Percentiles rank a stretch among this genome's conserved stretches.
phyloP scores from a whole-genome alignment of 768 basidiomycete genomes.

The Lyophyllum atratum region DNA sequence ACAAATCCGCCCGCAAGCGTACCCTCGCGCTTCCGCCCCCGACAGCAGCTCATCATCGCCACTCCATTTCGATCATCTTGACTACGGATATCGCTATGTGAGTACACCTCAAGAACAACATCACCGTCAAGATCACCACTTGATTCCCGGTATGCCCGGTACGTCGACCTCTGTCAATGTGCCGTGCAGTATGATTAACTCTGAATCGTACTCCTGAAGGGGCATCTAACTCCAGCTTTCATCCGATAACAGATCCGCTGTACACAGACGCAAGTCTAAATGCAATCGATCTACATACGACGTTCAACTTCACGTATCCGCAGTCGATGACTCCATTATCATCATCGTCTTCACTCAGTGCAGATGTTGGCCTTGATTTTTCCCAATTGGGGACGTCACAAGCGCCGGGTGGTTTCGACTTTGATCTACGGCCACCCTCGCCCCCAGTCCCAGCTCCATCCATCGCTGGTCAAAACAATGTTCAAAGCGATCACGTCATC shows the following conservation, averaged over 20 bases:
- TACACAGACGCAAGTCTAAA: slow-evolving; percentile 34
- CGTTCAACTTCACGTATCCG: slow-evolving; percentile 31
- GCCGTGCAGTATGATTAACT: slow-evolving; percentile 18
- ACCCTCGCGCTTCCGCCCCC: slow-evolving; percentile 33
- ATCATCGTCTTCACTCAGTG: slow-evolving; percentile 29
- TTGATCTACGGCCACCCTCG: slow-evolving; percentile 26
- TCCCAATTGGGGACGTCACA: slow-evolving; percentile 32
- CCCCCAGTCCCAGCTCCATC: slow-evolving; percentile 21
- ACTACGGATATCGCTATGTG: slow-evolving; percentile 23
- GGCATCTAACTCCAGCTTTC: slow-evolving; percentile 39
- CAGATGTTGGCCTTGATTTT: slow-evolving; percentile 31
- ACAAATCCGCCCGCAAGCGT: slow-evolving; percentile 27
- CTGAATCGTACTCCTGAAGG: slow-evolving; percentile 26
- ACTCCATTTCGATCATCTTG: slow-evolving; percentile 25
- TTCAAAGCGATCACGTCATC: slow-evolving; percentile 60
- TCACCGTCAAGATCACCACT: slow-evolving; percentile 23
- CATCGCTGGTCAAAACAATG: slow-evolving; percentile 38
- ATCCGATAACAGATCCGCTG: slow-evolving; percentile 34
- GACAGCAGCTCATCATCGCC: slow-evolving; percentile 18
- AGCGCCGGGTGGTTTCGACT: slow-evolving; percentile 36
- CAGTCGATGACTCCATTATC: slow-evolving; percentile 25
- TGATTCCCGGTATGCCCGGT: slow-evolving; percentile 49
- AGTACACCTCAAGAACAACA: slow-evolving; percentile 23
- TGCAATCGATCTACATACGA: slow-evolving; percentile 28
- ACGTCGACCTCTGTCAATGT: slow-evolving; percentile 23